These are phyloP conservation scores for Jackrogersella multiformis DNA, from an alignment of 495 filamentous ascomycete species.

Conservation along the genomic window DNA sequence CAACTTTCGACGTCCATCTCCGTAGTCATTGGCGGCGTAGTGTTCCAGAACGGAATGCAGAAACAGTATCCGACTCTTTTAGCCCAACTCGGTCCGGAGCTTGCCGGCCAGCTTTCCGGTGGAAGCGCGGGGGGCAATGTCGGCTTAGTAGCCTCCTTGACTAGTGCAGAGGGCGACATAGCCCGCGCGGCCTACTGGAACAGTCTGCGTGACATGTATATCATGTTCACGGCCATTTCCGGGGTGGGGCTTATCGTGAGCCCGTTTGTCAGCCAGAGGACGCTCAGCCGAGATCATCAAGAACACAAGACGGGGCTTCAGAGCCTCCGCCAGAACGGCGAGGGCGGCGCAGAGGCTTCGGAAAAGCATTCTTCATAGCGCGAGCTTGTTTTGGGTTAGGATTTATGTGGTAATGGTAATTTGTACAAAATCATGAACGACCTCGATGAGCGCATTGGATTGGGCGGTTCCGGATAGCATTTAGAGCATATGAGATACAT, in stretches of 20 bases:
- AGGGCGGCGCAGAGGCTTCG: slow-evolving; percentile 2
- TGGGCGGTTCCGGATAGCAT: background rate
- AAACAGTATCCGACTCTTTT: slow-evolving; percentile 52
- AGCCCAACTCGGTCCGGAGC: slow-evolving; percentile 52
- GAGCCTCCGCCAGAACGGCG: slow-evolving; percentile 41
- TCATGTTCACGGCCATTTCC: slow-evolving; percentile 67
- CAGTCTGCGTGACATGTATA: slow-evolving; percentile 72
- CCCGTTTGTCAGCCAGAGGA: slow-evolving; percentile 63
- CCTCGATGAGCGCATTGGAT: too few relatives aligned
- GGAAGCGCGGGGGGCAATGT: slow-evolving; percentile 68
- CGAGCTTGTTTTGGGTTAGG: background rate
- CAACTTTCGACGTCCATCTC: slow-evolving; percentile 75
- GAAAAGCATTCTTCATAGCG: slow-evolving; percentile 22
- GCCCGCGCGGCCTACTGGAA: slow-evolving; percentile 65
- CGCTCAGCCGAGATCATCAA: slow-evolving; percentile 67
- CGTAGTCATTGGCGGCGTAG: slow-evolving; percentile 80
- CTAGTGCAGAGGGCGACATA: slow-evolving; percentile 55
- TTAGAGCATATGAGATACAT: background rate
- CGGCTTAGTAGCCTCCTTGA: slow-evolving; percentile 61
- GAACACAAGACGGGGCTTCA: slow-evolving; percentile 71
- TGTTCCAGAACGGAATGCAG: slow-evolving; percentile 75
- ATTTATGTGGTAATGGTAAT: background rate
- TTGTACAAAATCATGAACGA: background rate
- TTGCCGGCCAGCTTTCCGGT: slow-evolving; percentile 56
- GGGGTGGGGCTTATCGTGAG: slow-evolving; percentile 64